Evolutionary conservation across 768 basidiomycete species (phyloP).

Genomic region (Mycena filopes): DNA sequence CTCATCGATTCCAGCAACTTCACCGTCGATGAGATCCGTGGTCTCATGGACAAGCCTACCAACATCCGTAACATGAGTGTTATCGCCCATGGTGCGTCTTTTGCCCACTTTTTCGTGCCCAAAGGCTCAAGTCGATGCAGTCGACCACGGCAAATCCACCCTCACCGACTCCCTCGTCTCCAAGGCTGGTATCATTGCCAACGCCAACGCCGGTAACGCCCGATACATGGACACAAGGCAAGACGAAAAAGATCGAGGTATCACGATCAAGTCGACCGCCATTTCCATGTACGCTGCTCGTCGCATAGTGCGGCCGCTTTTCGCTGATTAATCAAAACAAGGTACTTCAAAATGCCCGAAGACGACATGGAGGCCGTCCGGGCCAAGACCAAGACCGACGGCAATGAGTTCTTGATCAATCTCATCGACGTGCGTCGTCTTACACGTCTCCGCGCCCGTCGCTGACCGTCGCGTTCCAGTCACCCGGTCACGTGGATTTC

Average conservation of each 20-base stretch:
- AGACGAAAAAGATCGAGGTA: conserved; percentile 99
- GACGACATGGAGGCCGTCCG: conserved; percentile 72
- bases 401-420: conserved; percentile 99
- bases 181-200: conserved; percentile 99
- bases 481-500: conserved; percentile 99
- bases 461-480: not conserved
- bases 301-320: not conserved
- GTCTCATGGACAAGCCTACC: conserved; percentile 88
- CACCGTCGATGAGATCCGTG: conserved; percentile 81
- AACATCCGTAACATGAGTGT: conserved; percentile 71
- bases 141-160: conserved; percentile 99
- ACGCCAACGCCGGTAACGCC: conserved; percentile 93
- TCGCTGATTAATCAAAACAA: conserved; percentile 42
- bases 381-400: conserved; percentile 94
- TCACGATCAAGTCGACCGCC: conserved; percentile 99
- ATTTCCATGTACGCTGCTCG: conserved; percentile 66
- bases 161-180: conserved; percentile 99
- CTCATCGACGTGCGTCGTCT: conserved; percentile 80
- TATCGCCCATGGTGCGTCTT: conserved; percentile 72
- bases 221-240: conserved; percentile 98
- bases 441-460: no score
- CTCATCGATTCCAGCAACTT: conserved; percentile 73
- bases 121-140: conserved; percentile 50
- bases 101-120: conserved; percentile 6
- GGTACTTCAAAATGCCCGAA: conserved; percentile 97